Percentiles rank a stretch among this genome's conserved stretches.
These are phyloP conservation scores for Beta vulgaris DNA, from an alignment of 148 eudicot genomes.

Conservation along the genomic window DNA sequence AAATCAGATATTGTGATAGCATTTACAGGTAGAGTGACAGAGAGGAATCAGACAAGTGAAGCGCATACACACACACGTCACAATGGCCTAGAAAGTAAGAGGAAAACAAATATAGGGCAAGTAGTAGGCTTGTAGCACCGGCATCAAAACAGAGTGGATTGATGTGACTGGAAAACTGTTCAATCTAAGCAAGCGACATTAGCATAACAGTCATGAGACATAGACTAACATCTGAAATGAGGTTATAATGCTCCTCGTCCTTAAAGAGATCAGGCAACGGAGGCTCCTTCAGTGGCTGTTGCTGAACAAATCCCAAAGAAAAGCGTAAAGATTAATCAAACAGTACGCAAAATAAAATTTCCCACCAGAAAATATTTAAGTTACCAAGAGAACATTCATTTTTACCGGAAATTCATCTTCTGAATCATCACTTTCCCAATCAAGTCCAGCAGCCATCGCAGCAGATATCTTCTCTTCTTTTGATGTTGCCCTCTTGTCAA, in stretches of 20 bases:
- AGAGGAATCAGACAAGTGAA: background rate
- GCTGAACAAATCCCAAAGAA: constrained; percentile 32
- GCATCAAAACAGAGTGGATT: background rate
- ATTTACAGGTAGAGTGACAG: background rate
- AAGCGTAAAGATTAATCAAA: background rate
- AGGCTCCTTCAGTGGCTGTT: constrained; percentile 52
- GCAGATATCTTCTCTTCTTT: constrained; percentile 69
- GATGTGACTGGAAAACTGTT: too few species aligned
- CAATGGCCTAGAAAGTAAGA: background rate
- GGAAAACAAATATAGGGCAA: background rate
- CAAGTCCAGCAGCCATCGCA: constrained; percentile 82
- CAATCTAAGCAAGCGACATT: background rate
- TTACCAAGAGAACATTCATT: background rate
- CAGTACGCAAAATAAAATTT: background rate
- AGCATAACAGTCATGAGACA: background rate
- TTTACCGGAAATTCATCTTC: constrained; percentile 68
- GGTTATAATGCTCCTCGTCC: constrained; percentile 67
- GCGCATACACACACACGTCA: too few species aligned
- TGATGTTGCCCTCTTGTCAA: constrained; percentile 46
- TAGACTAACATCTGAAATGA: constrained; percentile 70
- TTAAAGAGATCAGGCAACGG: constrained; percentile 80
- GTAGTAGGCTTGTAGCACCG: background rate
- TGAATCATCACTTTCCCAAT: constrained; percentile 80
- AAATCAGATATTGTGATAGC: background rate
- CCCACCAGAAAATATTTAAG: background rate